Evolutionary conservation across 2,329 filamentous ascomycete genomes (phyloP).

Genomic region (Exophiala xenobiotica): DNA sequence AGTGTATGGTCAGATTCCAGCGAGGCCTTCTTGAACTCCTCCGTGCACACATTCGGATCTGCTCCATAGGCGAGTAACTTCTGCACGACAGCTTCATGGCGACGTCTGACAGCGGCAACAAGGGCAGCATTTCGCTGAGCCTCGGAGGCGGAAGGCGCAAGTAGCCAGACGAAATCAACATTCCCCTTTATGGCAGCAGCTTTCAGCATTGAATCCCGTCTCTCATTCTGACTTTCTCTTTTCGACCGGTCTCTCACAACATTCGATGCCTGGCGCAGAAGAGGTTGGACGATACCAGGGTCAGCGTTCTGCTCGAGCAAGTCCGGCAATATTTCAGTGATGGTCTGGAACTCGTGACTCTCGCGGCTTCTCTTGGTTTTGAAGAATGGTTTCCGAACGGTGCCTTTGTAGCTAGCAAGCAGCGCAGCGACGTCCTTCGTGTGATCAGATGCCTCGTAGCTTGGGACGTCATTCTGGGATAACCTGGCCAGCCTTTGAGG

Average conservation of each 20-base stretch:
- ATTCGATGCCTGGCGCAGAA: not conserved
- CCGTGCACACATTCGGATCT: constrained; percentile 2
- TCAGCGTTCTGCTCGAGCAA: not conserved
- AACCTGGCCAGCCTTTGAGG: not conserved
- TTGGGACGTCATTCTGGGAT: not conserved
- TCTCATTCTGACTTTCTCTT: not conserved
- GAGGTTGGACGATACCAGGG: not conserved
- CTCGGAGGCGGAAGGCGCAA: constrained; percentile 4
- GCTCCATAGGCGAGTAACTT: constrained; percentile 9
- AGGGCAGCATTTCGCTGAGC: constrained; percentile 5
- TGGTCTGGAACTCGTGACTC: not conserved
- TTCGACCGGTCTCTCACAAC: not conserved
- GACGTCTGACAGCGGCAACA: not conserved
- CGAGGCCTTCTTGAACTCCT: constrained; percentile 2
- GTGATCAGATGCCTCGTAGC: not conserved
- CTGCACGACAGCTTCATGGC: not conserved
- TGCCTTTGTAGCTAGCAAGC: not conserved
- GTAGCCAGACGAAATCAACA: constrained; percentile 5
- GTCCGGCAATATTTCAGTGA: not conserved
- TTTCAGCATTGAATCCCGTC: not conserved
- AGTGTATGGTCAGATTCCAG: not conserved
- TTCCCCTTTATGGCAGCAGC: not conserved
- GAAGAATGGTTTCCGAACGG: not conserved
- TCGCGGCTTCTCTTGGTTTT: not conserved
- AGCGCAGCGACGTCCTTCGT: not conserved